phyloP scores from a whole-genome alignment of 441 rosid genomes.

The Euphorbia neoarborescens region DNA sequence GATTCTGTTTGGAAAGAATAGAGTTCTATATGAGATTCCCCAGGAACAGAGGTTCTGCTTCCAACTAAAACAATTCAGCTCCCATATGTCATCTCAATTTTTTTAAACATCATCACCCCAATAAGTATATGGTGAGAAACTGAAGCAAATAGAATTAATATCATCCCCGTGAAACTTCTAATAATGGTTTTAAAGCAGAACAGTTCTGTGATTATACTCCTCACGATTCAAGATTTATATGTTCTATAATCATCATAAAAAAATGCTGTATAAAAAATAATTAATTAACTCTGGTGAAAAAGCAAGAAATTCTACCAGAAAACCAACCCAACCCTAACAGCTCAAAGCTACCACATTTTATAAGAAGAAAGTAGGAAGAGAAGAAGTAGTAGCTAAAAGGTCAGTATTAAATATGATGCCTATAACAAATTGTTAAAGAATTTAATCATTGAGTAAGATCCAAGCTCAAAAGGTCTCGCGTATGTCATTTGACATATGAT shows the following conservation, averaged over 20 bases:
- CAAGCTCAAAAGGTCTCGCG: neutral
- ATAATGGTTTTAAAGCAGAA: neutral
- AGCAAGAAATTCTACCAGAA: neutral
- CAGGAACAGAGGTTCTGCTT: conserved; percentile 20
- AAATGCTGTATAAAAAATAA: too few species aligned
- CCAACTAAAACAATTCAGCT: conserved; percentile 18
- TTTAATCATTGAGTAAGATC: neutral
- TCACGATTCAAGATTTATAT: neutral
- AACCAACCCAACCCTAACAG: conserved; percentile 1
- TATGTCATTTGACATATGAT: neutral
- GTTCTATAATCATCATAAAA: neutral
- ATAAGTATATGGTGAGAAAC: neutral
- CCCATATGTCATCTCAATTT: conserved; percentile 5
- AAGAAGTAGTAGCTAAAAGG: neutral
- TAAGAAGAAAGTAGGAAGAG: neutral
- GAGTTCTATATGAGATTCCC: conserved; percentile 32
- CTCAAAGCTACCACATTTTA: conserved; percentile 1
- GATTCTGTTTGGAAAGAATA: conserved; percentile 33
- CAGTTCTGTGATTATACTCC: neutral
- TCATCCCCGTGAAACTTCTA: neutral
- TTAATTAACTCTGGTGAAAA: neutral
- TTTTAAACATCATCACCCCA: neutral
- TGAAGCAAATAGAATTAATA: neutral
- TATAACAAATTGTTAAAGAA: neutral
- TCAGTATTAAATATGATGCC: neutral